A percentile compares a stretch with the other conserved stretches of the same genome.
Conservation (phyloP, 2,329 filamentous ascomycete genomes). For the Incumbomyces delicatus region DNA sequence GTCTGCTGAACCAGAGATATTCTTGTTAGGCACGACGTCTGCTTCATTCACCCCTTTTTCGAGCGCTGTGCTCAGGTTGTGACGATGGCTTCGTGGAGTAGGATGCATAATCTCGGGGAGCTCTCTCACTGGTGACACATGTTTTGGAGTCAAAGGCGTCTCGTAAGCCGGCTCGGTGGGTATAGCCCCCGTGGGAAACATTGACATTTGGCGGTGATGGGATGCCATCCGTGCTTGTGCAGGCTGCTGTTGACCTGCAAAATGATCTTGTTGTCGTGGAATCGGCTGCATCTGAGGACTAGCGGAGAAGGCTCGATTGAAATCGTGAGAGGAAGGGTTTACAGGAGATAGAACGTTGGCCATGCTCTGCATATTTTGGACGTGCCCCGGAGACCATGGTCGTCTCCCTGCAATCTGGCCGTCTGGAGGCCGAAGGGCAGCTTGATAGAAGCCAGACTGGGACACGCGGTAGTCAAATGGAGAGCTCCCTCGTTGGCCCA, state of each 20-base stretch:
- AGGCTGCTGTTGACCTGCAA: conserved; percentile 18
- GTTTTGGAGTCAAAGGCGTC: conserved; percentile 12
- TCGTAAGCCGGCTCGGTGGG: conserved; percentile 9
- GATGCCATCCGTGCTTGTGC: conserved; percentile 47
- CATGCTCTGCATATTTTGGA: conserved; percentile 33
- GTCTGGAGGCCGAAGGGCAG: conserved; percentile 24
- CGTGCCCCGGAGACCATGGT: conserved; percentile 50
- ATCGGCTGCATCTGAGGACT: conserved; percentile 28
- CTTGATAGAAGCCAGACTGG: conserved; percentile 49
- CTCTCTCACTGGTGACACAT: conserved; percentile 17
- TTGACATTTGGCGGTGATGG: conserved; percentile 25
- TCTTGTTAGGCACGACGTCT: conserved; percentile 45
- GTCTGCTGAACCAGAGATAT: conserved; percentile 19
- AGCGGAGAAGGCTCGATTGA: background rate
- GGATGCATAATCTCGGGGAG: conserved; percentile 49
- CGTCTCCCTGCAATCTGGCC: conserved; percentile 35
- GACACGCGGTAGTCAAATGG: conserved; percentile 59
- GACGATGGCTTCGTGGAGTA: conserved; percentile 52
- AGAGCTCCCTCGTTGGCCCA: conserved; percentile 49
- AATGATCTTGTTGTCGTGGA: conserved; percentile 37
- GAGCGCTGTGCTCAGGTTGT: conserved; percentile 66
- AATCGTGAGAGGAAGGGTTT: conserved; percentile 20
- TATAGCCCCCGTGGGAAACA: conserved; percentile 7
- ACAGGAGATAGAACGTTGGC: conserved; percentile 49
- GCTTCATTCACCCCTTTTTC: conserved; percentile 79